Percentiles rank a stretch among this genome's conserved stretches.
Evolutionary conservation across 257 asterid genomes (phyloP).

Genomic region (Vinca minor): DNA sequence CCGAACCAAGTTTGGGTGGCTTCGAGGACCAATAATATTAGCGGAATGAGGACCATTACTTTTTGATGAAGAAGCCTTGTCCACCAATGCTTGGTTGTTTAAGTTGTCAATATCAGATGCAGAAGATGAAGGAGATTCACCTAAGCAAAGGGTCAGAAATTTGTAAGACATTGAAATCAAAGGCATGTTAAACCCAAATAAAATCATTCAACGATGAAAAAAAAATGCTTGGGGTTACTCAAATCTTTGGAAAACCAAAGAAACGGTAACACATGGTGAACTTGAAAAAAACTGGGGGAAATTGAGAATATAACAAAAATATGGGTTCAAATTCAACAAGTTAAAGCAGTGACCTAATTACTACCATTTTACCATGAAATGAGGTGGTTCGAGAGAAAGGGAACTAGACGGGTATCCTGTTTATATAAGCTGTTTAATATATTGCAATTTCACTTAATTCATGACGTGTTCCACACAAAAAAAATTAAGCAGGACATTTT

Average conservation of each 20-base stretch:
- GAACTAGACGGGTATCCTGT: neutral
- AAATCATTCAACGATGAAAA: neutral
- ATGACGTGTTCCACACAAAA: neutral
- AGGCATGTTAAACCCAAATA: neutral
- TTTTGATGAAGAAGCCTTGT: slow-evolving; percentile 49
- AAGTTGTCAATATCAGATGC: slow-evolving; percentile 90
- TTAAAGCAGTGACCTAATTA: neutral
- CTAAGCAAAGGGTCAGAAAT: slow-evolving; percentile 36
- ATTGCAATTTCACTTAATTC: neutral
- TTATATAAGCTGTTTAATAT: neutral
- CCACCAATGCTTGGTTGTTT: slow-evolving; percentile 52
- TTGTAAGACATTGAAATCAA: slow-evolving; percentile 12
- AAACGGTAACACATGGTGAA: neutral
- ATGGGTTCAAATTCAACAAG: neutral
- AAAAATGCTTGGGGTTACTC: neutral
- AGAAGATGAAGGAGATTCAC: slow-evolving; percentile 94
- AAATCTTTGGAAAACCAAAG: slow-evolving; percentile 1
- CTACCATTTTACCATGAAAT: neutral
- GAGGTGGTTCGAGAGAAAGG: too few species aligned
- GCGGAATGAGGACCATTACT: slow-evolving; percentile 47
- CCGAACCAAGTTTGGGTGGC: slow-evolving; percentile 50
- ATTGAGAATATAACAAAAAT: neutral
- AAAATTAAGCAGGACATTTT: neutral
- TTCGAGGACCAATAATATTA: slow-evolving; percentile 52
- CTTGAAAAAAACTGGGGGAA: neutral